Evolutionary conservation across 129 eudicot genomes (phyloP), one percentile per base, ranked within the genome.

Genomic region (Chrysanthemum lavandulifolium): DNA sequence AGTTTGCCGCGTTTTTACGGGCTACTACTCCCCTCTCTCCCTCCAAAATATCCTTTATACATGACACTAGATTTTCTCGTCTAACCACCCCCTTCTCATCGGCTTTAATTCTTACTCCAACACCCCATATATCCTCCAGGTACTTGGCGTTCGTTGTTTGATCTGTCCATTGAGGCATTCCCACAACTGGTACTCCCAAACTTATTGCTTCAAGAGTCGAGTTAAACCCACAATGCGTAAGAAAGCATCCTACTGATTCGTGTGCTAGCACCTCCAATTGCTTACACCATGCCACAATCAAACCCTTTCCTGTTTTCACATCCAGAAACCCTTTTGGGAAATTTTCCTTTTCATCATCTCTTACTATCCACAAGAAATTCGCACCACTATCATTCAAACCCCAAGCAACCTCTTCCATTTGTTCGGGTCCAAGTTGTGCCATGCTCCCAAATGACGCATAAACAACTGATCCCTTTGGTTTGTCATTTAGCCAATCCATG

Each of bases 401-500:
- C 76, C 48, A 33, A 1, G 82, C 84, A 36, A 89, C 53, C 82
- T 86, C 91, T 16, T 86, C 74, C 85, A 84, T 82, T 76, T 89
- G 88, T 10, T 68, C 81, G 11, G 73, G 29, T 52, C 14, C 67
- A 9, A 82, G 78, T 29, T 58, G 21, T 21, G 69, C 84, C 0
- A 65, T 0, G 65, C 91, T 86, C 25, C 89, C 91, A 31, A 89
- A 83, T 14, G 96, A 84, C 16, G 83, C 65, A 43, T 85, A 89
- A 40, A 86, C 84, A 9, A 86, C 89, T 1, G 91, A 83, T 11
- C 50, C 56, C 43, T 67, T 63, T 31, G 79, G 76, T 72, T 72
- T 83, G 0, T 69, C n/a, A 51, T 83, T 78, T 49, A 89, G 76
- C 91, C 91, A 89, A 9, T 74, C 49, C 13, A 74, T 67, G 82